A percentile compares a stretch with the other conserved stretches of the same genome.
Evolutionary conservation across 441 rosid genomes (phyloP).

Genomic region (Gossypium gossypioides): DNA sequence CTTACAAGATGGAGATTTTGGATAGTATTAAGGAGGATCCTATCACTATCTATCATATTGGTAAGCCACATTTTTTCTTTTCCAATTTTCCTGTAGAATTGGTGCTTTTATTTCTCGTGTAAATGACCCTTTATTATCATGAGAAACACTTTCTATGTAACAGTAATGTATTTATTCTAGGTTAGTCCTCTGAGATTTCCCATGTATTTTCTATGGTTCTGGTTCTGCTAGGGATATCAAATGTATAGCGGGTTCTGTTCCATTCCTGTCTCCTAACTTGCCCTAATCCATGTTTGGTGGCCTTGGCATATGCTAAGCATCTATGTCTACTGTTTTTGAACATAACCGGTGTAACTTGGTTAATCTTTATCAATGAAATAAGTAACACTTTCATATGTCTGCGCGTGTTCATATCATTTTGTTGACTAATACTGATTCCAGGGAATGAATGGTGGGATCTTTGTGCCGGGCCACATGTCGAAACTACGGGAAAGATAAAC

Average conservation of each 20-base stretch:
- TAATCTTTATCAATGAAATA: not conserved
- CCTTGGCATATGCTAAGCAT: not conserved
- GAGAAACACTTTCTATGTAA: not conserved
- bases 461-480: slow-evolving; percentile 94
- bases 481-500: slow-evolving; percentile 68
- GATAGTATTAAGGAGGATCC: slow-evolving; percentile 71
- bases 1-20: slow-evolving; percentile 89
- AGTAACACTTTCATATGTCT: not conserved
- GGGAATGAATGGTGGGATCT: slow-evolving; percentile 99
- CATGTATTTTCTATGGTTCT: no score
- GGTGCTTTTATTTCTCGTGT: not conserved
- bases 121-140: not conserved
- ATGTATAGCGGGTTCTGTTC: not conserved
- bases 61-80: slow-evolving; percentile 22
- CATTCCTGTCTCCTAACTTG: not conserved
- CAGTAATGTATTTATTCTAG: not conserved
- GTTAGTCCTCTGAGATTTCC: not conserved
- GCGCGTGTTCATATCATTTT: not conserved
- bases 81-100: not conserved
- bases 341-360: not conserved
- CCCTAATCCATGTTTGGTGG: not conserved
- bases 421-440: slow-evolving; percentile 18
- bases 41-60: slow-evolving; percentile 80
- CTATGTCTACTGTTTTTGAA: not conserved
- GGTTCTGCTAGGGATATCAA: not conserved